Evolutionary conservation across 352 stramenopile genomes (phyloP).

Genomic region (Globisporangium yorkense): DNA sequence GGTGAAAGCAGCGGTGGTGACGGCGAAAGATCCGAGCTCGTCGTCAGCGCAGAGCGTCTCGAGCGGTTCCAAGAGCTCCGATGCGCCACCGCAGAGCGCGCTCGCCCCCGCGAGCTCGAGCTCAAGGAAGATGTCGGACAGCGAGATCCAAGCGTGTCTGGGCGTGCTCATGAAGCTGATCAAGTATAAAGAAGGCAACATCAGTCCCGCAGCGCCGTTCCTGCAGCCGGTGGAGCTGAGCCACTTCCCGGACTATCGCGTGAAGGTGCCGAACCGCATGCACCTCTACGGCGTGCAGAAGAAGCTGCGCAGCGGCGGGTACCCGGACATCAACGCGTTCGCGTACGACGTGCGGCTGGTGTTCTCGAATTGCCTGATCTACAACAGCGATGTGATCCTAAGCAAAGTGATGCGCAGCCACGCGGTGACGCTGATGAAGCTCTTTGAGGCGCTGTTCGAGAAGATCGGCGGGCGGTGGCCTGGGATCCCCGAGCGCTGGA

Average conservation of each 20-base stretch:
- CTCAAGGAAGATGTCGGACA: slow-evolving; percentile 38
- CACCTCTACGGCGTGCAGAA: slow-evolving; percentile 82
- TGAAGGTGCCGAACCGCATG: slow-evolving; percentile 83
- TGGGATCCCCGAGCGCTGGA: slow-evolving; percentile 68
- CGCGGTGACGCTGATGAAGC: slow-evolving; percentile 77
- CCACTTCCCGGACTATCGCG: slow-evolving; percentile 80
- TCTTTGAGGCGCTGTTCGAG: slow-evolving; percentile 69
- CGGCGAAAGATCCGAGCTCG: neutral
- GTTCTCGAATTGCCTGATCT: slow-evolving; percentile 87
- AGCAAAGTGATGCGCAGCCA: slow-evolving; percentile 82
- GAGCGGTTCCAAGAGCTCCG: neutral
- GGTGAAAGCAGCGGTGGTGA: too few species aligned
- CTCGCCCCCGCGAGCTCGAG: neutral
- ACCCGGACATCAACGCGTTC: slow-evolving; percentile 59
- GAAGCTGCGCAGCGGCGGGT: slow-evolving; percentile 72
- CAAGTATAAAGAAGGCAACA: slow-evolving; percentile 78
- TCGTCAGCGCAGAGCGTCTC: neutral
- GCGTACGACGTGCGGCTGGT: slow-evolving; percentile 74
- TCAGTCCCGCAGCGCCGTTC: slow-evolving; percentile 68
- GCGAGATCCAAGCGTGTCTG: slow-evolving; percentile 46
- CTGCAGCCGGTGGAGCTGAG: slow-evolving; percentile 75
- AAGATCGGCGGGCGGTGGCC: slow-evolving; percentile 66
- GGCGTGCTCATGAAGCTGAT: slow-evolving; percentile 76
- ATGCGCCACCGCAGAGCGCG: too few species aligned
- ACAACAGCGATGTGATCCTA: slow-evolving; percentile 83